phyloP scores from a whole-genome alignment of 179 eudicot genomes.

The Carnegiea gigantea region DNA sequence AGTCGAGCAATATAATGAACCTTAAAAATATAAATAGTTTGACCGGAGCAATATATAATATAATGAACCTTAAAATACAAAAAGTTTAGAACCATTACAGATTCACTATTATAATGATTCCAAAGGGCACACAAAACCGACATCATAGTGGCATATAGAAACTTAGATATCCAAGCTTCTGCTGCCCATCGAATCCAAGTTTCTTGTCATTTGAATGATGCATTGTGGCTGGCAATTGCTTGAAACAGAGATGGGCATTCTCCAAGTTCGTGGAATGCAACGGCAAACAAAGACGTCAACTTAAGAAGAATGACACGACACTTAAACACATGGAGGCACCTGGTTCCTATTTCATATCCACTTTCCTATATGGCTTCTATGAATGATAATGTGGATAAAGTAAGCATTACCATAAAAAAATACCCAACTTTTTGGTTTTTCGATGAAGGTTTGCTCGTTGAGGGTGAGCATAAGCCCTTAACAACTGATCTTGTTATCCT shows the following conservation, averaged over 20 bases:
- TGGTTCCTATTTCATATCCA: conserved; percentile 35
- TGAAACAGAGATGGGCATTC: conserved; percentile 54
- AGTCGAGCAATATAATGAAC: no score
- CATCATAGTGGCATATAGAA: no score
- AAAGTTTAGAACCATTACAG: no score
- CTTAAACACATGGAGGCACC: conserved; percentile 44
- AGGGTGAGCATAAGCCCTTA: conserved; percentile 1
- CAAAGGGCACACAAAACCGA: no score
- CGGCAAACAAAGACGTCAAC: conserved; percentile 33
- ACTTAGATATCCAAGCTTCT: no score
- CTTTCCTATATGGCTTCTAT: conserved; percentile 46
- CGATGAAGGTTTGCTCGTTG: conserved; percentile 40
- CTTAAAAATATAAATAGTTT: no score
- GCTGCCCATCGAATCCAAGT: no score
- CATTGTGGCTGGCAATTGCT: not conserved
- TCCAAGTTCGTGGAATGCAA: conserved; percentile 50
- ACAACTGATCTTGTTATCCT: conserved; percentile 50
- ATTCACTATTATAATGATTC: no score
- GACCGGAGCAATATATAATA: no score
- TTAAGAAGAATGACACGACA: conserved; percentile 45
- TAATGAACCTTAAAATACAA: no score
- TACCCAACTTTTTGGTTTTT: conserved; percentile 42
- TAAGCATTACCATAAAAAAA: conserved; percentile 49
- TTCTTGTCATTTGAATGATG: not conserved
- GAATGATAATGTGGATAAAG: conserved; percentile 50